phyloP scores from a whole-genome alignment of 345 rosid species.

The Aethionema arabicum region DNA sequence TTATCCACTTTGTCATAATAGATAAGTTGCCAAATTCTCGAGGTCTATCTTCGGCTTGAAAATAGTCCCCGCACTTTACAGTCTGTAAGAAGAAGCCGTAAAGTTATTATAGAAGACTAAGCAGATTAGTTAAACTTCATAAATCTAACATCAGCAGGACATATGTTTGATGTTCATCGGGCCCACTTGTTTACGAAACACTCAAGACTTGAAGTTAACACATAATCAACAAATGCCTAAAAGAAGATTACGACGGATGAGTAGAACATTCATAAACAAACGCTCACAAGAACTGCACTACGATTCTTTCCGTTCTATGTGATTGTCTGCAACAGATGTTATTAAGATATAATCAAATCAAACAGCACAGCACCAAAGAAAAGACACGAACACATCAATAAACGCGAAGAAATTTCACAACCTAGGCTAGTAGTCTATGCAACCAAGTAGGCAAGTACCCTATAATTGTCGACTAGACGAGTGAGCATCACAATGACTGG shows the following conservation, averaged over 20 bases:
- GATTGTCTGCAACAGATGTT: conserved; percentile 5
- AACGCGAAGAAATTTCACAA: not conserved
- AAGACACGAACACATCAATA: conserved; percentile 11
- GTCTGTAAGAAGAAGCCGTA: conserved; percentile 43
- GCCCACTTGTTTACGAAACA: not conserved
- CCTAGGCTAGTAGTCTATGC: not conserved
- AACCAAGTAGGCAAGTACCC: conserved; percentile 42
- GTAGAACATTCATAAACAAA: conserved; percentile 1
- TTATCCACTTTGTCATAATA: conserved; percentile 55
- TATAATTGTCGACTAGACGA: conserved; percentile 66
- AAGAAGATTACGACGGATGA: not conserved
- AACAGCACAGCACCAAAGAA: conserved; percentile 21
- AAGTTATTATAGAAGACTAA: conserved; percentile 2
- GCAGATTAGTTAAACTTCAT: conserved; percentile 7
- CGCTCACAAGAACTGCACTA: conserved; percentile 15
- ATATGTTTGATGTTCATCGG: not conserved
- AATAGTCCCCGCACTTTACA: conserved; percentile 82
- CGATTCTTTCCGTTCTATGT: not conserved
- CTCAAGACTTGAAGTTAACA: not conserved
- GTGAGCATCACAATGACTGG: conserved; percentile 89
- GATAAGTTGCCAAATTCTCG: conserved; percentile 76
- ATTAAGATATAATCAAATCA: not conserved
- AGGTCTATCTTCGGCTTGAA: conserved; percentile 74
- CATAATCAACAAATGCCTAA: conserved; percentile 7
- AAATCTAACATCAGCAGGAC: conserved; percentile 4